Evolutionary conservation across 805 yeast genomes (phyloP).

Genomic region (Torulaspora indica): DNA sequence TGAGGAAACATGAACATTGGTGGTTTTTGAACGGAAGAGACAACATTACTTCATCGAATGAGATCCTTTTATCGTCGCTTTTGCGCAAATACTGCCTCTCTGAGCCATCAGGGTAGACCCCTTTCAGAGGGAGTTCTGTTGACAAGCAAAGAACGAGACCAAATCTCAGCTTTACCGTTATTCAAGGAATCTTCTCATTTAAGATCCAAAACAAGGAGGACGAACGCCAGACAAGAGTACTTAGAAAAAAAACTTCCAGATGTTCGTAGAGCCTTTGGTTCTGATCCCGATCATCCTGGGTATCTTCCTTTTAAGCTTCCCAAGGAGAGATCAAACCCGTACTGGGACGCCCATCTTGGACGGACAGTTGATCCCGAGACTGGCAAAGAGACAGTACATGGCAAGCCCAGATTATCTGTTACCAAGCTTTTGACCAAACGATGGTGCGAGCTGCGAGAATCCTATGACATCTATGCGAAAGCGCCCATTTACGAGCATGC

Average conservation of each 20-base stretch:
- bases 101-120: neutral
- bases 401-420: conserved; percentile 38
- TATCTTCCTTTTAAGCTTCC: conserved; percentile 21
- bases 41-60: neutral
- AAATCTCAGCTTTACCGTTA: conserved; percentile 15
- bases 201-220: conserved; percentile 1
- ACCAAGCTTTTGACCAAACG: conserved; percentile 52
- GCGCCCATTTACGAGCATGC: conserved; percentile 36
- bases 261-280: conserved; percentile 21
- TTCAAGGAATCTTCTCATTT: conserved; percentile 3
- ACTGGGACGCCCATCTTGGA: conserved; percentile 11
- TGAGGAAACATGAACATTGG: neutral
- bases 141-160: conserved; percentile 12
- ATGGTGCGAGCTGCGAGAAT: conserved; percentile 65
- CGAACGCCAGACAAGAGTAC: conserved; percentile 16
- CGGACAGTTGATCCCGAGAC: conserved; percentile 7
- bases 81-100: conserved; percentile 1
- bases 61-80: conserved; percentile 3
- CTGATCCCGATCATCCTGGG: conserved; percentile 14
- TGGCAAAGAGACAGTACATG: conserved; percentile 9
- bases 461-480: conserved; percentile 50
- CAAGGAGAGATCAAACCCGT: conserved; percentile 18
- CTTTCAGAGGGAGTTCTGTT: neutral
- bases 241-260: conserved; percentile 18
- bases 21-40: neutral